phyloP scores from a whole-genome alignment of 2,329 filamentous ascomycete genomes.

The Fusarium nematophilum region DNA sequence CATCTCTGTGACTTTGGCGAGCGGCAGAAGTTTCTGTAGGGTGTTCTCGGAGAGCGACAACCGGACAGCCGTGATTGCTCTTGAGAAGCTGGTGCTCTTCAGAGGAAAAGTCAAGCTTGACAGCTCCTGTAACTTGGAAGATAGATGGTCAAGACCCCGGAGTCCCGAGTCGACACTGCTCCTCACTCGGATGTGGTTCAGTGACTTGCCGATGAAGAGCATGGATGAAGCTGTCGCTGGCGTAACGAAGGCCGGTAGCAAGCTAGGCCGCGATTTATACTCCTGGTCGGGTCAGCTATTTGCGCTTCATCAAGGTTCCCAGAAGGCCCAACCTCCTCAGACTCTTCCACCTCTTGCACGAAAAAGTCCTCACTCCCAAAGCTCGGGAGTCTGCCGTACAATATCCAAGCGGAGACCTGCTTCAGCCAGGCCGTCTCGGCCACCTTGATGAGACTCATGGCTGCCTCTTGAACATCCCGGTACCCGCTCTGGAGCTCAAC shows the following conservation, averaged over 20 bases:
- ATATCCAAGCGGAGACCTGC: constrained; percentile 88
- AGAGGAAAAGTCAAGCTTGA: constrained; percentile 79
- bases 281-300: constrained; percentile 52
- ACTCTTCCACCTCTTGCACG: constrained; percentile 65
- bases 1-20: constrained; percentile 79
- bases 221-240: constrained; percentile 81
- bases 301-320: background rate
- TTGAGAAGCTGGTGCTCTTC: constrained; percentile 75
- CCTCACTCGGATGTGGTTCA: constrained; percentile 81
- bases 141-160: constrained; percentile 69
- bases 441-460: constrained; percentile 76
- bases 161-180: constrained; percentile 57
- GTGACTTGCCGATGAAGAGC: constrained; percentile 88
- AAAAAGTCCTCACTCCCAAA: constrained; percentile 90
- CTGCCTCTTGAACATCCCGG: constrained; percentile 82
- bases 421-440: constrained; percentile 93
- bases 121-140: constrained; percentile 76
- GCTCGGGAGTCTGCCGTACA: constrained; percentile 85
- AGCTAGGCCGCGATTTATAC: constrained; percentile 66
- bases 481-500: constrained; percentile 88
- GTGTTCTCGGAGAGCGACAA: constrained; percentile 85
- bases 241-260: constrained; percentile 85
- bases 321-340: constrained; percentile 52
- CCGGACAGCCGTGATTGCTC: constrained; percentile 80
- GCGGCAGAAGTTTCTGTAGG: constrained; percentile 83